Percentiles rank a stretch among this genome's conserved stretches.
Conservation (phyloP, 1,284 basidiomycete genomes). For the Fomitopsis schrenkii region DNA sequence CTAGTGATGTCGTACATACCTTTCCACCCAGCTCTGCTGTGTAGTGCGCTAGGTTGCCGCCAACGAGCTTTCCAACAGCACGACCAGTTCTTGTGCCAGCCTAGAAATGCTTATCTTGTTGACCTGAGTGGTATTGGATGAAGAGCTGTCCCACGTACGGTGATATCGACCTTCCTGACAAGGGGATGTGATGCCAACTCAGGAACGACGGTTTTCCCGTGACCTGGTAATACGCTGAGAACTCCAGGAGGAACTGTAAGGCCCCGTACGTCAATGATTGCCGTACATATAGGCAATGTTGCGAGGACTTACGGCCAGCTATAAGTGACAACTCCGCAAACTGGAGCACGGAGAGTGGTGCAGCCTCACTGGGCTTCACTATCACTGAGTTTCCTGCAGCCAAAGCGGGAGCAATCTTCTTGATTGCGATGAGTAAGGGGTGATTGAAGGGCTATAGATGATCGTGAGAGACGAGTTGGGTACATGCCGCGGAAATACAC, state of each 20-base stretch:
- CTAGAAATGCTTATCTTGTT: conserved; percentile 30
- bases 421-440: conserved; percentile 77
- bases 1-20: conserved; percentile 29
- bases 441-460: conserved; percentile 72
- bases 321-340: conserved; percentile 61
- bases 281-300: background rate
- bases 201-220: conserved; percentile 58
- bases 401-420: conserved; percentile 82
- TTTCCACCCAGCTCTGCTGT: conserved; percentile 84
- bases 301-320: conserved; percentile 52
- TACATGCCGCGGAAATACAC: conserved; percentile 7
- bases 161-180: conserved; percentile 78
- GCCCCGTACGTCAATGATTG: background rate
- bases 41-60: conserved; percentile 65
- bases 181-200: conserved; percentile 60
- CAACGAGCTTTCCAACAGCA: conserved; percentile 64
- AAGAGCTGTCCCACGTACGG: conserved; percentile 39
- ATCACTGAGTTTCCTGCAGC: conserved; percentile 82
- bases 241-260: conserved; percentile 68
- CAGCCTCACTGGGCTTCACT: conserved; percentile 72
- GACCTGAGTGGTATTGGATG: background rate
- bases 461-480: background rate
- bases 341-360: conserved; percentile 75
- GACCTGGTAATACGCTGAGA: conserved; percentile 69
- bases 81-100: conserved; percentile 77